Evolutionary conservation across 2,329 filamentous ascomycete species (phyloP).

Genomic region (Chaetomiaceae sp.): DNA sequence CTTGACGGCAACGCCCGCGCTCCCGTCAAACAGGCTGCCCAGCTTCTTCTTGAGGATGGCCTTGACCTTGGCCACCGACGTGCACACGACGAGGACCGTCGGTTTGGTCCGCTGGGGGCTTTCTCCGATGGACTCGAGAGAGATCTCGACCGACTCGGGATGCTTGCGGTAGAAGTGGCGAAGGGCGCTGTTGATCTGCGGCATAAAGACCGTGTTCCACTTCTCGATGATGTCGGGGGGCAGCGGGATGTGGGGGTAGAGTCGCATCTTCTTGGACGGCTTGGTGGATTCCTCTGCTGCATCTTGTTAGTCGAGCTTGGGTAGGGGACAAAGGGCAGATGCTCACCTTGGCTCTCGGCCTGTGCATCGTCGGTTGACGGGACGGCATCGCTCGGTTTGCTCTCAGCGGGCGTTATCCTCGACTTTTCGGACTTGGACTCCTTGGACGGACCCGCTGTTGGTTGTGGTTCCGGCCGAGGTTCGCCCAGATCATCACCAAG

Average conservation of each 20-base stretch:
- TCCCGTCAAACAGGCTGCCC: slow-evolving; percentile 59
- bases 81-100: slow-evolving; percentile 73
- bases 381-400: not conserved
- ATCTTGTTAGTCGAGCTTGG: not conserved
- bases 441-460: slow-evolving; percentile 24
- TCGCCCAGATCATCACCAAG: slow-evolving; percentile 45
- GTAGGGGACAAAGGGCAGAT: not conserved
- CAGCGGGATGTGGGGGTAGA: slow-evolving; percentile 57
- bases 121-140: slow-evolving; percentile 69
- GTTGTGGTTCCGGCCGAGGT: slow-evolving; percentile 11
- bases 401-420: not conserved
- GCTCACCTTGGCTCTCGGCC: slow-evolving; percentile 4
- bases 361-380: not conserved
- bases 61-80: slow-evolving; percentile 67
- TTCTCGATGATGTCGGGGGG: slow-evolving; percentile 60
- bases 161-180: slow-evolving; percentile 68
- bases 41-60: slow-evolving; percentile 67
- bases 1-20: slow-evolving; percentile 60
- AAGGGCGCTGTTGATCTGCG: slow-evolving; percentile 67
- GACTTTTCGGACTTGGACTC: slow-evolving; percentile 13
- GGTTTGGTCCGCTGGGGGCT: slow-evolving; percentile 61
- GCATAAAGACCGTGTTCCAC: slow-evolving; percentile 69
- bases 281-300: slow-evolving; percentile 17
- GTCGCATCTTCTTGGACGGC: slow-evolving; percentile 39
- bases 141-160: slow-evolving; percentile 73